A percentile compares a stretch with the other conserved stretches of the same genome.
Conservation (phyloP, 2,329 filamentous ascomycete genomes). For the Knufia fluminis region DNA sequence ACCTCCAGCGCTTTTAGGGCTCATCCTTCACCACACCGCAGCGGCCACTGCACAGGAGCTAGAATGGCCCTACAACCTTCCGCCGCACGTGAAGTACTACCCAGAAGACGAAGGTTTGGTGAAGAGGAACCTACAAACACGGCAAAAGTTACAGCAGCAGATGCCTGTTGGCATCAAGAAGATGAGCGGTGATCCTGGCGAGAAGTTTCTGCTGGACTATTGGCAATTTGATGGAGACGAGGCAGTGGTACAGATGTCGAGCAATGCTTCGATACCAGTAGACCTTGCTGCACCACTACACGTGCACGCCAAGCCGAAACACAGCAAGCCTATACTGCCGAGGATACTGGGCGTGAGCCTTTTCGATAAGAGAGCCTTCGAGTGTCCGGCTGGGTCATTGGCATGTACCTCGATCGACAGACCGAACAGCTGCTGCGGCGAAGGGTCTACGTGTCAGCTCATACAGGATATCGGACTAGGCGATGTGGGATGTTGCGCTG, state of each 20-base stretch:
- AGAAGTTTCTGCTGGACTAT: conserved; percentile 41
- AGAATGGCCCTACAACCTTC: conserved; percentile 21
- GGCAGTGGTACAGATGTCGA: conserved; percentile 8
- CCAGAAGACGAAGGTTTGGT: conserved; percentile 22
- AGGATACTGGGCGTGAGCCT: not conserved
- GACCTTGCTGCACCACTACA: conserved; percentile 20
- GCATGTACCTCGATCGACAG: conserved; percentile 47
- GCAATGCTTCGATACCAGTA: conserved; percentile 5
- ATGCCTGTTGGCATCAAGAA: conserved; percentile 30
- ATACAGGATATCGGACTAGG: conserved; percentile 45
- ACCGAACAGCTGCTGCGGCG: conserved; percentile 50
- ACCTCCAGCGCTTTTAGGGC: conserved; percentile 10
- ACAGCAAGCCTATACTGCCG: not conserved
- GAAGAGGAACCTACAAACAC: conserved; percentile 25
- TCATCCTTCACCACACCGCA: conserved; percentile 8
- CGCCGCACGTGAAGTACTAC: conserved; percentile 21
- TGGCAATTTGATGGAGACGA: conserved; percentile 30
- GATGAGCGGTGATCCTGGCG: conserved; percentile 38
- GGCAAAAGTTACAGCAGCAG: conserved; percentile 24
- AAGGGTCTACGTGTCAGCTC: conserved; percentile 44
- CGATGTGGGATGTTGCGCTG: conserved; percentile 52
- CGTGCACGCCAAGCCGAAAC: conserved; percentile 15
- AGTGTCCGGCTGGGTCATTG: conserved; percentile 48
- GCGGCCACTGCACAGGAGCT: conserved; percentile 10
- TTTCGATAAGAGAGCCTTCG: conserved; percentile 38